phyloP scores from a whole-genome alignment of 2,329 filamentous ascomycete species.

The Metarhizium anisopliae region DNA sequence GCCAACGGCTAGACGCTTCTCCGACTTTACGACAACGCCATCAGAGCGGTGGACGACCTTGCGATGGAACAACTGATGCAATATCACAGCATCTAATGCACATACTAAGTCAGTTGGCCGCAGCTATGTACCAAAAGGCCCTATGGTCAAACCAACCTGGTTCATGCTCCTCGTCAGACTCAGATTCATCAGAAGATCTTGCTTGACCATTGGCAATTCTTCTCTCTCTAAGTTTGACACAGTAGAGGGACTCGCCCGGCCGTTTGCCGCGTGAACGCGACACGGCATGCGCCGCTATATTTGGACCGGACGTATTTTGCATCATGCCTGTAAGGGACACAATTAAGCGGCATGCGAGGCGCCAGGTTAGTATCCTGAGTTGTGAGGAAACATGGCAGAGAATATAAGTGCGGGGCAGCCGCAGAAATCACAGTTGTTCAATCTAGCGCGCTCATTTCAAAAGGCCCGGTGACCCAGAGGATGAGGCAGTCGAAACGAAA shows the following conservation, averaged over 20 bases:
- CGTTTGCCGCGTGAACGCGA: conserved; percentile 12
- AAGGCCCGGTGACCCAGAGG: too few species aligned
- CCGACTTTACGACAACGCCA: conserved; percentile 17
- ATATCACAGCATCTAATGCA: conserved; percentile 10
- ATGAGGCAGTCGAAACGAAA: too few species aligned
- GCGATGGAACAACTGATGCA: conserved; percentile 14
- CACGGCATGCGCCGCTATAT: conserved; percentile 4
- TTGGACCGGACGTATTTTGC: too few species aligned
- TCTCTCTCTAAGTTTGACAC: conserved; percentile 8
- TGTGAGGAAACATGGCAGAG: too few species aligned
- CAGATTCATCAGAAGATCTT: conserved; percentile 14
- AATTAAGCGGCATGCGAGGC: too few species aligned
- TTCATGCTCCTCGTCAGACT: conserved; percentile 15
- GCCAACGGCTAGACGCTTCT: conserved; percentile 12
- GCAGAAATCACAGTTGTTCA: too few species aligned
- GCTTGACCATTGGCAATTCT: conserved; percentile 11
- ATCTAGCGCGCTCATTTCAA: too few species aligned
- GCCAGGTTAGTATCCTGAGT: fast-evolving
- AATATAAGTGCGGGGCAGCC: too few species aligned
- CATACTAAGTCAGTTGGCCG: too few species aligned
- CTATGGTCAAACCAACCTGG: conserved; percentile 10
- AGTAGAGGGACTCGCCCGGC: conserved; percentile 9
- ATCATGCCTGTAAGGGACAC: too few species aligned
- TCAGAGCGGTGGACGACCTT: conserved; percentile 14
- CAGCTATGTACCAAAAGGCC: not conserved